Conservation (phyloP, 768 basidiomycete species). For the Macrolepiota dolichaula region DNA sequence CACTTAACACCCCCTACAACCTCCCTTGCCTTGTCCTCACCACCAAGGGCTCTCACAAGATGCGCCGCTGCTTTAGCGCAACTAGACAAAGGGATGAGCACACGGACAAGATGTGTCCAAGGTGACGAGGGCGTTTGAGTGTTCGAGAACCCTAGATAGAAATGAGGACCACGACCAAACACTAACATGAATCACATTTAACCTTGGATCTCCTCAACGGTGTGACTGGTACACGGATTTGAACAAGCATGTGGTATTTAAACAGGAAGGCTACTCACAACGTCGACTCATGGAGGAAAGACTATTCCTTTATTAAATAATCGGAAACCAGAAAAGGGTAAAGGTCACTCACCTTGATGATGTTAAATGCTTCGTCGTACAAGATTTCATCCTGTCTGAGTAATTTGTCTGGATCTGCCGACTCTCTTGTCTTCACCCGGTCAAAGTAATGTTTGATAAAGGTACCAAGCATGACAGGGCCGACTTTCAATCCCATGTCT, state of each 20-base stretch:
- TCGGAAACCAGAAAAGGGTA: background rate
- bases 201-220: constrained; percentile 81
- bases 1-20: constrained; percentile 90
- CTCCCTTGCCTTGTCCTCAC: constrained; percentile 66
- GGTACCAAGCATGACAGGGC: constrained; percentile 70
- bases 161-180: background rate
- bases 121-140: constrained; percentile 82
- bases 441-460: constrained; percentile 87
- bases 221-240: constrained; percentile 47
- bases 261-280: constrained; percentile 43
- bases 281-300: constrained; percentile 72
- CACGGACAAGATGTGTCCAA: constrained; percentile 70
- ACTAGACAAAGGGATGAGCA: constrained; percentile 68
- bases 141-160: constrained; percentile 58
- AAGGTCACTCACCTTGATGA: constrained; percentile 55
- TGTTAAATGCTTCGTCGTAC: constrained; percentile 77
- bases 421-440: constrained; percentile 40
- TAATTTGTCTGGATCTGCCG: constrained; percentile 38
- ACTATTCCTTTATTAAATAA: constrained; percentile 30
- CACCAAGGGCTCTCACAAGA: constrained; percentile 79
- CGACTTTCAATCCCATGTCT: constrained; percentile 61
- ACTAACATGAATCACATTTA: background rate
- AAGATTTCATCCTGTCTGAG: constrained; percentile 72
- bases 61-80: constrained; percentile 73
- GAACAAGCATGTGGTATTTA: background rate